Conservation (phyloP, 345 rosid genomes). For the Turritis glabra region DNA sequence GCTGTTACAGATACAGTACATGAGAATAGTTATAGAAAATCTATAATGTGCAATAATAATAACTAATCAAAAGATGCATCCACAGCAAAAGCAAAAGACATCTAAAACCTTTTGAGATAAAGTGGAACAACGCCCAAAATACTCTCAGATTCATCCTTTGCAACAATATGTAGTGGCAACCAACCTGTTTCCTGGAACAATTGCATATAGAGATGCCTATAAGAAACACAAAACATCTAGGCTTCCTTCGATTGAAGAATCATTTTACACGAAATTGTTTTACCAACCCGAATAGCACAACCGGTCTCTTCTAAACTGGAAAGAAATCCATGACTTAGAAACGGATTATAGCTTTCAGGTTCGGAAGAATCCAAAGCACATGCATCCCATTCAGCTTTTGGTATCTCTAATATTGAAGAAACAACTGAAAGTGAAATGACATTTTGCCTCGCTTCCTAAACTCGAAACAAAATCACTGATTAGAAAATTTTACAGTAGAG, state of each 20-base stretch:
- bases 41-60: too few species aligned
- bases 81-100: conserved; percentile 1
- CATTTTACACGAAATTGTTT: neutral
- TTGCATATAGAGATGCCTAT: neutral
- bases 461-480: conserved; percentile 20
- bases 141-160: conserved; percentile 66
- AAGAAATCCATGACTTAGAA: conserved; percentile 76
- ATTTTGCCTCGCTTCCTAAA: conserved; percentile 47
- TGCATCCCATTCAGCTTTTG: conserved; percentile 72
- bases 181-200: conserved; percentile 87
- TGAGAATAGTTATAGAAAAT: neutral
- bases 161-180: conserved; percentile 79
- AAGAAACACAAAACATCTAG: neutral
- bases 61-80: conserved; percentile 3
- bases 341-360: conserved; percentile 70
- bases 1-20: conserved; percentile 43
- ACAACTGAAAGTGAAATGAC: conserved; percentile 59
- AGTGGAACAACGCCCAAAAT: conserved; percentile 89
- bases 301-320: conserved; percentile 81
- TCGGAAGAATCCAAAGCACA: conserved; percentile 76
- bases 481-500: too few species aligned
- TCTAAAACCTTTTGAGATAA: conserved; percentile 82
- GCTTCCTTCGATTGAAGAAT: neutral
- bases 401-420: conserved; percentile 73
- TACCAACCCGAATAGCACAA: conserved; percentile 66